These are phyloP conservation scores for Wickerhamiella slavikovae DNA, from an alignment of 805 yeast species.

Conservation along the genomic window DNA sequence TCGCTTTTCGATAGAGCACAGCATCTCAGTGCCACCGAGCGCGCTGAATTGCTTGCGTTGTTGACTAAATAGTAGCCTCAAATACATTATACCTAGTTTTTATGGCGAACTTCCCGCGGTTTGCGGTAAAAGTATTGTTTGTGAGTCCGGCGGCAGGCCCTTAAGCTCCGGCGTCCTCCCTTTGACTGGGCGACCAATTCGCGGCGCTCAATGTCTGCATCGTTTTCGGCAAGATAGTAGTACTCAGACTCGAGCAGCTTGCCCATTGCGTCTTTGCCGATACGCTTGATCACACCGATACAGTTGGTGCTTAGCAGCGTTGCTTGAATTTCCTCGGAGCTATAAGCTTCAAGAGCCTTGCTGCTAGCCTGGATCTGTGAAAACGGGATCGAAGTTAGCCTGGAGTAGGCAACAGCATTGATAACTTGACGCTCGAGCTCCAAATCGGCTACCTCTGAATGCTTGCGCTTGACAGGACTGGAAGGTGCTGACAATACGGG, in stretches of 20 bases:
- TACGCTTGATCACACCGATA: conserved; percentile 73
- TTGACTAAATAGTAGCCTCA: too few species aligned
- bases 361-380: conserved; percentile 43
- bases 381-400: conserved; percentile 76
- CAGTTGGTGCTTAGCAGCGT: conserved; percentile 30
- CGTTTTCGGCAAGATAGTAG: conserved; percentile 73
- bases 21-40: too few species aligned
- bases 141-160: conserved; percentile 84
- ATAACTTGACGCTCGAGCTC: conserved; percentile 39
- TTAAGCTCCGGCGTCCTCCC: conserved; percentile 58
- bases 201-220: conserved; percentile 49
- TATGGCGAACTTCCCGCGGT: too few species aligned
- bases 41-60: too few species aligned
- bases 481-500: too few species aligned
- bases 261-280: conserved; percentile 94
- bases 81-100: too few species aligned
- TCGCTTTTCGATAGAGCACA: background rate
- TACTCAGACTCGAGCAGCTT: conserved; percentile 85
- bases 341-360: conserved; percentile 27
- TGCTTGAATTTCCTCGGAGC: conserved; percentile 12
- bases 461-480: background rate
- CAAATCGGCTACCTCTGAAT: background rate
- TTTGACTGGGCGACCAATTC: conserved; percentile 51
- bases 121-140: conserved; percentile 68
- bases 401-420: conserved; percentile 78